Evolutionary conservation across 2,329 filamentous ascomycete species (phyloP).

Genomic region (Colletotrichum sp.): DNA sequence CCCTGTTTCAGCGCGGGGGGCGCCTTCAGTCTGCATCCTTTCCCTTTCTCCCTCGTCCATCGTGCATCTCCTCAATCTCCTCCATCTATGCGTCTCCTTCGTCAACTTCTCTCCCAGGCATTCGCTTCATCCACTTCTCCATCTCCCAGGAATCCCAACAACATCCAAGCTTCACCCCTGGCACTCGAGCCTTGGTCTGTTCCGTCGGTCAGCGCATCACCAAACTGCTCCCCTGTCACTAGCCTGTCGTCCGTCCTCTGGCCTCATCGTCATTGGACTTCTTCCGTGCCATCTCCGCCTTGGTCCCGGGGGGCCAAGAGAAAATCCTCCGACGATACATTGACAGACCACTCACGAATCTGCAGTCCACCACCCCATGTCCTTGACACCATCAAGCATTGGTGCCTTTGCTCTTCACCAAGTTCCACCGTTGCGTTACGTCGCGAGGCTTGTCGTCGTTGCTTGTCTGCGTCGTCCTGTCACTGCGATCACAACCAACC

Average conservation of each 20-base stretch:
- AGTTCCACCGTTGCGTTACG: not conserved
- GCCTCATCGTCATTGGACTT: not conserved
- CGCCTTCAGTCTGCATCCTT: not conserved
- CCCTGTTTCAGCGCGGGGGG: slow-evolving; percentile 32
- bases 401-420: not conserved
- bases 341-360: not conserved
- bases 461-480: not conserved
- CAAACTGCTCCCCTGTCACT: not conserved
- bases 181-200: not conserved
- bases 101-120: not conserved
- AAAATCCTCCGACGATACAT: slow-evolving; percentile 5
- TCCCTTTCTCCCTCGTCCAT: not conserved
- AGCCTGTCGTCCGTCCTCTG: slow-evolving; percentile 1
- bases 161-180: not conserved
- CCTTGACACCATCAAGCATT: not conserved
- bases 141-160: not conserved
- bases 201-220: not conserved
- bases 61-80: not conserved
- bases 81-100: not conserved
- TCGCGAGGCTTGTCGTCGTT: not conserved
- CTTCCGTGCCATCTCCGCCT: not conserved
- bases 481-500: not conserved
- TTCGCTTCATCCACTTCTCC: not conserved
- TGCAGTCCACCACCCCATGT: not conserved
- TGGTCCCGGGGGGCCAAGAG: not conserved